These are phyloP conservation scores for Melianthus villosus DNA, from an alignment of 441 rosid genomes.

Conservation along the genomic window DNA sequence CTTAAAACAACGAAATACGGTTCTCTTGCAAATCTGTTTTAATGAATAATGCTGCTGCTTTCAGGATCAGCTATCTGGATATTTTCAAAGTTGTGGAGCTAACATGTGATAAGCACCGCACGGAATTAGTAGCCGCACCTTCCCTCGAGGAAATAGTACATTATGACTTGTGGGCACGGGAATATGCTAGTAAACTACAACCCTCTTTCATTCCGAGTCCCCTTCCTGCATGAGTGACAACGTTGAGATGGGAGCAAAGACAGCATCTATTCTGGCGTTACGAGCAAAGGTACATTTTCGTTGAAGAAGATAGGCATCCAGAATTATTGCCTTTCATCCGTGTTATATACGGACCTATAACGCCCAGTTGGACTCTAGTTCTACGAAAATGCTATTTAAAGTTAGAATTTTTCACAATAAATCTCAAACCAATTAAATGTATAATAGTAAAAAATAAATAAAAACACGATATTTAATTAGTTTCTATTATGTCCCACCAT, in stretches of 20 bases:
- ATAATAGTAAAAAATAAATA: neutral
- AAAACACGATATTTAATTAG: constrained; percentile 4
- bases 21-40: no score
- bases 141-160: constrained; percentile 77
- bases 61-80: constrained; percentile 76
- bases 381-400: no score
- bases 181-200: constrained; percentile 37
- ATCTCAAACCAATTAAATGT: neutral
- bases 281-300: no score
- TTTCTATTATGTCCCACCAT: constrained; percentile 11
- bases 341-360: no score
- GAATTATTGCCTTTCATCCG: no score
- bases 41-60: constrained; percentile 7
- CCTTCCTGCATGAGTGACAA: constrained; percentile 31
- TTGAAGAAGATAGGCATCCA: neutral
- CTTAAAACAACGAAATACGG: no score
- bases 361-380: no score
- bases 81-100: constrained; percentile 81
- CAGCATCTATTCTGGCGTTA: neutral
- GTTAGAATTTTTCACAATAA: no score
- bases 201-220: constrained; percentile 31
- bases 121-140: constrained; percentile 47
- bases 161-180: constrained; percentile 82
- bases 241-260: no score
- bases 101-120: constrained; percentile 55